Conservation (phyloP, 805 yeast genomes). For the Candida ulmi region DNA sequence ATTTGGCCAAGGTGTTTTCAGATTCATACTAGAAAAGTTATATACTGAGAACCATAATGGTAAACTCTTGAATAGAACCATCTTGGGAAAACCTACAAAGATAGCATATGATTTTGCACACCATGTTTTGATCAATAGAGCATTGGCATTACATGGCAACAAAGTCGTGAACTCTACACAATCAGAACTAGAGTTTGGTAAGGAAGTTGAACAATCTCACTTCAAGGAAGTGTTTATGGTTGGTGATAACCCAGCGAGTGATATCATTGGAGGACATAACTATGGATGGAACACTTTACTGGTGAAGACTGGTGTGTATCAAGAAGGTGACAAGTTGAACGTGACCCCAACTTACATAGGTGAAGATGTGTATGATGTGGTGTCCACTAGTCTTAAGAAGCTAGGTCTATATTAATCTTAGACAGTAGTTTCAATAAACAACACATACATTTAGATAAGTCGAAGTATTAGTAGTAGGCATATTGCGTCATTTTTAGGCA, state of each 20-base stretch:
- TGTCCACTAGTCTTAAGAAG: constrained; percentile 21
- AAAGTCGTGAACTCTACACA: neutral
- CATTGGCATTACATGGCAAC: constrained; percentile 24
- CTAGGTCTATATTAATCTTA: constrained; percentile 12
- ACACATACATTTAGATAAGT: too few species aligned
- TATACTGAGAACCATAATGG: constrained; percentile 47
- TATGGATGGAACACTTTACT: constrained; percentile 88
- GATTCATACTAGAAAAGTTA: constrained; percentile 55
- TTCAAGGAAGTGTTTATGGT: constrained; percentile 80
- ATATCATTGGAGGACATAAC: constrained; percentile 81
- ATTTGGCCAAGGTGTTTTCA: constrained; percentile 88
- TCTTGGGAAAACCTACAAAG: constrained; percentile 78
- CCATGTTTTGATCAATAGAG: constrained; percentile 44
- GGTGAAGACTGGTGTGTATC: constrained; percentile 84
- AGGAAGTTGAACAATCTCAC: constrained; percentile 27
- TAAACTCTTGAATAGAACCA: constrained; percentile 40
- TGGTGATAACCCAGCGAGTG: constrained; percentile 94
- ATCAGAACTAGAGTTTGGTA: constrained; percentile 14
- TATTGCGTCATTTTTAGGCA: too few species aligned
- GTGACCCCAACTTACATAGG: constrained; percentile 45
- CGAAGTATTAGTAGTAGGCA: too few species aligned
- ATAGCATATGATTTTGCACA: constrained; percentile 83
- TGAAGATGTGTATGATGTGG: constrained; percentile 49
- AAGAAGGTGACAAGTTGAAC: constrained; percentile 41
- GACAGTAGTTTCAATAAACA: too few species aligned